These are phyloP conservation scores for Thermochaetoides thermophila DNA, from an alignment of 495 filamentous ascomycete genomes.

Conservation along the genomic window DNA sequence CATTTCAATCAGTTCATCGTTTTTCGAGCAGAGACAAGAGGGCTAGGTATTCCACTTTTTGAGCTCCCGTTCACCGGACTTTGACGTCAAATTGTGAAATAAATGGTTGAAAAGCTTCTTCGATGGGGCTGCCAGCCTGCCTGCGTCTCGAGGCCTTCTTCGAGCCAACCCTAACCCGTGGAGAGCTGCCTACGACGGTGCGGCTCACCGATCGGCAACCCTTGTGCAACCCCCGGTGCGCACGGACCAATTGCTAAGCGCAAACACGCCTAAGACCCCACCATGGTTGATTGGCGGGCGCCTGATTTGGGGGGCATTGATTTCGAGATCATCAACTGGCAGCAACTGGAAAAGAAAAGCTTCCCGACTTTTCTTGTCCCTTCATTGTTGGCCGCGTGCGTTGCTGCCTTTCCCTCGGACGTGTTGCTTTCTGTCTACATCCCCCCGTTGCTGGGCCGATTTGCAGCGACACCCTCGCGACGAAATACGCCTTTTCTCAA, in stretches of 20 bases:
- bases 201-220: no score
- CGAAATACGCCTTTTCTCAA: not conserved
- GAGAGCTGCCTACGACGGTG: no score
- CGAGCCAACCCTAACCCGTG: no score
- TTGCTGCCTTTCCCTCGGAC: slow-evolving; percentile 8
- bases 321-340: slow-evolving; percentile 12
- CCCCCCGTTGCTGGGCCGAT: not conserved
- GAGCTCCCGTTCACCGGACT: no score
- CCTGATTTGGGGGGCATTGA: slow-evolving; percentile 14
- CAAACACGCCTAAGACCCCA: slow-evolving; percentile 16
- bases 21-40: no score
- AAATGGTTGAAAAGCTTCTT: no score
- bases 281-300: slow-evolving; percentile 23
- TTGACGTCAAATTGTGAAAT: no score
- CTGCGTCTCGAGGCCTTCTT: no score
- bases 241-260: slow-evolving; percentile 9
- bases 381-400: not conserved
- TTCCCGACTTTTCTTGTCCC: slow-evolving; percentile 1
- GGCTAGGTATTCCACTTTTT: no score
- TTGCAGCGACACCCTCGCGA: not conserved
- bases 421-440: slow-evolving; percentile 2
- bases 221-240: not conserved
- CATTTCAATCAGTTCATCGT: no score
- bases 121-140: no score
- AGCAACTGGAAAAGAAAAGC: slow-evolving; percentile 4